Percentiles rank a stretch among this genome's conserved stretches.
phyloP scores from a whole-genome alignment of 139 green algal species.

The Chlorella ohadii region DNA sequence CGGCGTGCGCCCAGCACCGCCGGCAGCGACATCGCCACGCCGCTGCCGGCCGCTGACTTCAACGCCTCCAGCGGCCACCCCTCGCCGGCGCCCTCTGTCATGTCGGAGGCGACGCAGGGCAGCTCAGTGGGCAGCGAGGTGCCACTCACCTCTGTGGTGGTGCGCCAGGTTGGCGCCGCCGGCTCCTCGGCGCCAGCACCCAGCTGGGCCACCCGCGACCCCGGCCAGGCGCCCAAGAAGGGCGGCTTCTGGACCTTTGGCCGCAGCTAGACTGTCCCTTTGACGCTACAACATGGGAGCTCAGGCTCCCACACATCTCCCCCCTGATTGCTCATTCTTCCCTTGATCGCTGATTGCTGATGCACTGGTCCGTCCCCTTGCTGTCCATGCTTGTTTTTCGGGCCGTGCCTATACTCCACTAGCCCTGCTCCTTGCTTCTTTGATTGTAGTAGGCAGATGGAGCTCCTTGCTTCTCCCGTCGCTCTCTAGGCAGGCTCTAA shows the following conservation, averaged over 20 bases:
- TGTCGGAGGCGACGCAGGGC: neutral
- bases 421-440: no score
- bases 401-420: no score
- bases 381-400: no score
- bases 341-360: no score
- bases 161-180: neutral
- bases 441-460: no score
- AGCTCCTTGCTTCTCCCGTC: no score
- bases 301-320: no score
- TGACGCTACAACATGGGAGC: neutral
- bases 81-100: no score
- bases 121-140: neutral
- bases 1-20: no score
- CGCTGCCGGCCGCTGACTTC: neutral
- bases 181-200: neutral
- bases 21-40: neutral
- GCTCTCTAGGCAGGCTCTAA: no score
- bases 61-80: neutral
- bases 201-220: slow-evolving; percentile 15
- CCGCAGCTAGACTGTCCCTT: neutral
- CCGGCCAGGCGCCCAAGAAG: neutral
- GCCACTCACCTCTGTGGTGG: neutral
- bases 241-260: neutral
- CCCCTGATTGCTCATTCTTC: no score
- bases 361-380: no score